Percentiles rank a stretch among this genome's conserved stretches.
Evolutionary conservation across 495 filamentous ascomycete genomes (phyloP).

Genomic region (Penicillium pancosmium): DNA sequence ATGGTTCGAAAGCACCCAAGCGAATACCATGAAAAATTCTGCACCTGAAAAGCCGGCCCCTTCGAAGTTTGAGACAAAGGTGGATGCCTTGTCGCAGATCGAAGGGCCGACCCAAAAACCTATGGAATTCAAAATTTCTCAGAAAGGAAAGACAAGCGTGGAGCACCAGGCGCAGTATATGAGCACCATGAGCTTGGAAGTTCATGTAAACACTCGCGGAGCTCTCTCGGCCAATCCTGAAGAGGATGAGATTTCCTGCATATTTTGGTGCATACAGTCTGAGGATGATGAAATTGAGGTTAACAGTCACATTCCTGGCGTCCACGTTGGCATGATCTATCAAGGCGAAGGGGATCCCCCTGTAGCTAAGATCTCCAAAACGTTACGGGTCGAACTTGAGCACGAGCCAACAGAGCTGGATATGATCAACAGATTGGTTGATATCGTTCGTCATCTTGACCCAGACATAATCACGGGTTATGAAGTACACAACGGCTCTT

Average conservation of each 20-base stretch:
- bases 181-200: slow-evolving; percentile 92
- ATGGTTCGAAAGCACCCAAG: slow-evolving; percentile 57
- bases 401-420: slow-evolving; percentile 81
- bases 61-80: slow-evolving; percentile 8
- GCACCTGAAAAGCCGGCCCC: background rate
- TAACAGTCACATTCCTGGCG: slow-evolving; percentile 54
- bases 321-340: slow-evolving; percentile 59
- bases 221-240: slow-evolving; percentile 83
- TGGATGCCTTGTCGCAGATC: slow-evolving; percentile 73
- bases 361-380: slow-evolving; percentile 50
- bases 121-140: slow-evolving; percentile 85
- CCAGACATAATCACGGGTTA: slow-evolving; percentile 95
- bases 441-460: slow-evolving; percentile 81
- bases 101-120: slow-evolving; percentile 84
- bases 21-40: slow-evolving; percentile 11
- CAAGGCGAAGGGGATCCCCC: slow-evolving; percentile 49
- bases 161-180: slow-evolving; percentile 90
- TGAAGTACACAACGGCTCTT: slow-evolving; percentile 89
- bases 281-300: slow-evolving; percentile 62
- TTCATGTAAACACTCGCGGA: slow-evolving; percentile 91
- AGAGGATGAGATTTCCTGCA: slow-evolving; percentile 82
- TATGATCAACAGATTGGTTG: slow-evolving; percentile 76
- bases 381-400: slow-evolving; percentile 61
- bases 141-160: slow-evolving; percentile 74
- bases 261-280: slow-evolving; percentile 89